Conservation (phyloP, 1,139 yeast species). For the Nakaseomyces sp. region DNA sequence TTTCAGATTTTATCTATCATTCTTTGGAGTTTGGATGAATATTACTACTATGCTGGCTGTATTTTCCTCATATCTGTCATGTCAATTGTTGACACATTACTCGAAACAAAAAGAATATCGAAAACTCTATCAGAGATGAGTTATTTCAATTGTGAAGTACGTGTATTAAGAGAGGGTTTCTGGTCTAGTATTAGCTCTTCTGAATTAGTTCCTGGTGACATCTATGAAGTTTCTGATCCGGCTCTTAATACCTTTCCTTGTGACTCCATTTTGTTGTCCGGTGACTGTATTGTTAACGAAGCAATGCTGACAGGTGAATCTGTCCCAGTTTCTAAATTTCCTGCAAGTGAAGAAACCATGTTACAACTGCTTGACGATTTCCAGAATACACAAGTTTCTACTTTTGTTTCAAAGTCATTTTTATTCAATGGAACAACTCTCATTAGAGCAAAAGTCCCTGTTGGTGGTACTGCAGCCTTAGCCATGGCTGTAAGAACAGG, state of each 20-base stretch:
- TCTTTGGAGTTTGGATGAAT: conserved; percentile 86
- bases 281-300: conserved; percentile 90
- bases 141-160: conserved; percentile 62
- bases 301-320: conserved; percentile 97
- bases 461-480: conserved; percentile 45
- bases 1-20: conserved; percentile 88
- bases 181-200: conserved; percentile 78
- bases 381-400: conserved; percentile 47
- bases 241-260: conserved; percentile 68
- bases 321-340: conserved; percentile 80
- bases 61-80: conserved; percentile 77
- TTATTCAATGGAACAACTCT: conserved; percentile 84
- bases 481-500: conserved; percentile 89
- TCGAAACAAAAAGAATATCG: conserved; percentile 77
- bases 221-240: conserved; percentile 86
- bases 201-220: conserved; percentile 94
- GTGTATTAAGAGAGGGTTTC: conserved; percentile 87
- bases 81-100: conserved; percentile 67
- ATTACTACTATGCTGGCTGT: conserved; percentile 88
- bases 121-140: conserved; percentile 67
- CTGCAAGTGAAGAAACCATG: conserved; percentile 58
- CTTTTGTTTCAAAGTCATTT: conserved; percentile 61
- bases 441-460: conserved; percentile 65
- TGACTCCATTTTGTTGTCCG: conserved; percentile 77
- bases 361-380: conserved; percentile 46